These are phyloP conservation scores for Gracilaria domingensis DNA, from an alignment of 23 red algal species.

Conservation along the genomic window DNA sequence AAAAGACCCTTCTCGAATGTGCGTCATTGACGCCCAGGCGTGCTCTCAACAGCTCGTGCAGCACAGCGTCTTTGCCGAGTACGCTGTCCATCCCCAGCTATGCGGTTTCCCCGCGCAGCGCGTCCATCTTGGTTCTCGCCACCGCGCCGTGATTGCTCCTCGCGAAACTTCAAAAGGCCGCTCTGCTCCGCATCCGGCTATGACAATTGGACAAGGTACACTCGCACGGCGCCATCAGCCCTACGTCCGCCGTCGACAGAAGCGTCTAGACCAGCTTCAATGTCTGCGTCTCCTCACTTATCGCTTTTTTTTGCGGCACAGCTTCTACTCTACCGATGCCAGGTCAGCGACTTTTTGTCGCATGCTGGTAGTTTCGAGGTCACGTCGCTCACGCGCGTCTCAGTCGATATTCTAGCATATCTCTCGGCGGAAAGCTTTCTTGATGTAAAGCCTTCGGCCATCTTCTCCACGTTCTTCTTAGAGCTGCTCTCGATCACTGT, in stretches of 20 bases:
- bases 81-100: no score
- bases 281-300: background rate
- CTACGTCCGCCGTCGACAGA: slow-evolving; percentile 6
- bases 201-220: background rate
- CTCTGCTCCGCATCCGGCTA: no score
- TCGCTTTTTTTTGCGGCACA: no score
- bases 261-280: background rate
- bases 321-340: background rate
- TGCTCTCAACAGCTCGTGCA: no score
- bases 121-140: no score
- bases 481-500: background rate
- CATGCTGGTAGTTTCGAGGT: background rate
- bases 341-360: background rate
- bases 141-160: no score
- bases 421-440: slow-evolving; percentile 36
- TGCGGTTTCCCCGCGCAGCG: no score
- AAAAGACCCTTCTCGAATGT: no score
- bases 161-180: no score
- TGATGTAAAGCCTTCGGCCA: slow-evolving; percentile 36
- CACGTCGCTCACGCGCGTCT: background rate
- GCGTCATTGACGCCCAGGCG: no score
- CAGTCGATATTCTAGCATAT: background rate
- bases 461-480: slow-evolving; percentile 2
- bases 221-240: slow-evolving; percentile 4
- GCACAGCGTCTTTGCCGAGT: no score